phyloP scores from a whole-genome alignment of 306 rosid species.

The Vigna reflexopilosa region DNA sequence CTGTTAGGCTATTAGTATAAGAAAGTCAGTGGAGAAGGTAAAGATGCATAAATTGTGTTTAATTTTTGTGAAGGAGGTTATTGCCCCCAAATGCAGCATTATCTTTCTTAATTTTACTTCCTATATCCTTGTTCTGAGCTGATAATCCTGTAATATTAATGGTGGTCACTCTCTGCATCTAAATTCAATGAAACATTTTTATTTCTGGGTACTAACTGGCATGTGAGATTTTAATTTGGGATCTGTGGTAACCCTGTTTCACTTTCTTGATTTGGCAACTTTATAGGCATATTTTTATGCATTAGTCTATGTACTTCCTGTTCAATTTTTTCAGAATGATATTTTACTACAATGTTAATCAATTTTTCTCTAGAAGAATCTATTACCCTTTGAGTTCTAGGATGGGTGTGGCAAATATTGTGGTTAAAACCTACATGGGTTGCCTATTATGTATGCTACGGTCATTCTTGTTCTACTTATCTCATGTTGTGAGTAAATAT shows the following conservation, averaged over 20 bases:
- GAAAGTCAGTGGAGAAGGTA: background rate
- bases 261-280: conserved; percentile 28
- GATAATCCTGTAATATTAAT: conserved; percentile 24
- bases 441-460: conserved; percentile 22
- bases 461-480: conserved; percentile 27
- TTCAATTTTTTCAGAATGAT: conserved; percentile 32
- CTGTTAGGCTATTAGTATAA: background rate
- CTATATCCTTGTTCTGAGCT: conserved; percentile 26
- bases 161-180: background rate
- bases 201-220: conserved; percentile 29
- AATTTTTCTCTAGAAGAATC: conserved; percentile 28
- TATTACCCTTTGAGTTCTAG: conserved; percentile 20
- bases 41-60: background rate
- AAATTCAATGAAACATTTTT: conserved; percentile 2
- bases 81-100: background rate
- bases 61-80: background rate
- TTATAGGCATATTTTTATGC: conserved; percentile 18
- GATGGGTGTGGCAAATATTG: conserved; percentile 2
- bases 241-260: background rate
- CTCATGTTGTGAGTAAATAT: conserved; percentile 32
- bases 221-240: conserved; percentile 4
- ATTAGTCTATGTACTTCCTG: conserved; percentile 8
- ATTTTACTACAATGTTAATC: conserved; percentile 19
- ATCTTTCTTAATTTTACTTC: conserved; percentile 7
- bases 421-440: conserved; percentile 11